These are phyloP conservation scores for Curvularia hawaiiensis DNA, from an alignment of 2,329 filamentous ascomycete genomes.

Conservation along the genomic window DNA sequence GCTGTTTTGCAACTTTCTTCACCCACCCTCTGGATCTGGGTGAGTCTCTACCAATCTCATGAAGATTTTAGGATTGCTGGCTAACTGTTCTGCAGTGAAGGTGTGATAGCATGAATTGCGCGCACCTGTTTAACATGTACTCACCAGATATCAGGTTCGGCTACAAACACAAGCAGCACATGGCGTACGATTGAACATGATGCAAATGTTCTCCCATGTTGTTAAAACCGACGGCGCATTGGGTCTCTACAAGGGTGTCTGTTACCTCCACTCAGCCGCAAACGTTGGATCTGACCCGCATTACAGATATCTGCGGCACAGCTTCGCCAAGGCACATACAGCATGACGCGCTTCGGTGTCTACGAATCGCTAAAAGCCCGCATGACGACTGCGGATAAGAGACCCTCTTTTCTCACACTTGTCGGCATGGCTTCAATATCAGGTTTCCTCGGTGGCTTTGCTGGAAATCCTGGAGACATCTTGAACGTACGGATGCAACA, in stretches of 20 bases:
- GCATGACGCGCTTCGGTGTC: conserved; percentile 92
- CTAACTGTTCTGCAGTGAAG: conserved; percentile 51
- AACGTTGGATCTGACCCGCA: background rate
- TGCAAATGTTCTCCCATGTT: conserved; percentile 84
- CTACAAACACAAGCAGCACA: conserved; percentile 77
- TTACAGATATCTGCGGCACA: conserved; percentile 81
- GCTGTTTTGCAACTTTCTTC: conserved; percentile 86
- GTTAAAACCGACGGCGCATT: conserved; percentile 74
- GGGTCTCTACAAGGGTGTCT: conserved; percentile 83
- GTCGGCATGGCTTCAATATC: conserved; percentile 82
- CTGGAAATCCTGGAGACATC: conserved; percentile 93
- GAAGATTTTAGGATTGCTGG: background rate
- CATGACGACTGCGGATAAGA: conserved; percentile 57
- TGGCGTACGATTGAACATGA: conserved; percentile 76
- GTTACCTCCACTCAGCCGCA: conserved; percentile 26
- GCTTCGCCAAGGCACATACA: conserved; percentile 90
- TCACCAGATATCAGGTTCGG: conserved; percentile 66
- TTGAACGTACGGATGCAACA: conserved; percentile 99
- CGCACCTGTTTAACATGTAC: conserved; percentile 11
- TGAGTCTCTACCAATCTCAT: conserved; percentile 55
- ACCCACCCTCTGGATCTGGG: conserved; percentile 93
- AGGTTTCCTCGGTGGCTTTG: conserved; percentile 85
- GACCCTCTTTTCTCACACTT: conserved; percentile 75
- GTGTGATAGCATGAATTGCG: conserved; percentile 33
- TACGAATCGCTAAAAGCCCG: conserved; percentile 90